These are phyloP conservation scores for Phaeolepiota aurea DNA, from an alignment of 768 basidiomycete genomes.

Conservation along the genomic window DNA sequence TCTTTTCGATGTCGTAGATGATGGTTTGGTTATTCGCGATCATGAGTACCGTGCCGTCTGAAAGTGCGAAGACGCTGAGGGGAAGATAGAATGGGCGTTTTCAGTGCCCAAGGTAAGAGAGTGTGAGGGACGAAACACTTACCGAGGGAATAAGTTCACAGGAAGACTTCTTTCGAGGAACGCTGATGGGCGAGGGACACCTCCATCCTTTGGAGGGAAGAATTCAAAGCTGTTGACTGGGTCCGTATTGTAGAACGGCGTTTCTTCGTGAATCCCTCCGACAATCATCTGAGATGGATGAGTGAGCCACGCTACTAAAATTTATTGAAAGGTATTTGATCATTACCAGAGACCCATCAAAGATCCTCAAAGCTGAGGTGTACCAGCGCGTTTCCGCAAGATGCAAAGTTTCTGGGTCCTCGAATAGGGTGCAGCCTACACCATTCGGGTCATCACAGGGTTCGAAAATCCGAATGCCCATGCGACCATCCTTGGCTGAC, in stretches of 20 bases:
- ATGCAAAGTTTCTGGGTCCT: constrained; percentile 23
- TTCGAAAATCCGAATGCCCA: constrained; percentile 28
- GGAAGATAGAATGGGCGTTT: constrained; percentile 8
- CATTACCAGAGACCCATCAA: constrained; percentile 25
- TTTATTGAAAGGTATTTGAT: too few species aligned
- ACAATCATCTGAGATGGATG: constrained; percentile 15
- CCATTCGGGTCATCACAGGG: constrained; percentile 25
- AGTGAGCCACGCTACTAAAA: too few species aligned
- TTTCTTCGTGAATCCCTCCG: constrained; percentile 18
- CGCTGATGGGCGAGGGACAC: constrained; percentile 17
- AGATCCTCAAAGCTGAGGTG: constrained; percentile 25
- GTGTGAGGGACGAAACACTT: constrained; percentile 12
- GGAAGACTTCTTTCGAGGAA: constrained; percentile 20
- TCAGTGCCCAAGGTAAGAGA: constrained; percentile 7
- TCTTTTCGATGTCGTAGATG: constrained; percentile 27
- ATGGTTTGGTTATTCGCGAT: constrained; percentile 32
- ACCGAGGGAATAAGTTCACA: constrained; percentile 19
- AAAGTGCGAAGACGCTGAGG: constrained; percentile 22
- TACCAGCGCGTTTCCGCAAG: constrained; percentile 32
- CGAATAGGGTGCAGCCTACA: constrained; percentile 23
- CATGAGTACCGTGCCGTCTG: constrained; percentile 33
- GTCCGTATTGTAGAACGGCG: constrained; percentile 56
- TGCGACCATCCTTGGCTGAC: constrained; percentile 22
- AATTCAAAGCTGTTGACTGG: constrained; percentile 40
- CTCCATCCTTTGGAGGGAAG: constrained; percentile 30